A percentile compares a stretch with the other conserved stretches of the same genome.
These are phyloP conservation scores for Russula vinacea DNA, from an alignment of 768 basidiomycete species.

Conservation along the genomic window DNA sequence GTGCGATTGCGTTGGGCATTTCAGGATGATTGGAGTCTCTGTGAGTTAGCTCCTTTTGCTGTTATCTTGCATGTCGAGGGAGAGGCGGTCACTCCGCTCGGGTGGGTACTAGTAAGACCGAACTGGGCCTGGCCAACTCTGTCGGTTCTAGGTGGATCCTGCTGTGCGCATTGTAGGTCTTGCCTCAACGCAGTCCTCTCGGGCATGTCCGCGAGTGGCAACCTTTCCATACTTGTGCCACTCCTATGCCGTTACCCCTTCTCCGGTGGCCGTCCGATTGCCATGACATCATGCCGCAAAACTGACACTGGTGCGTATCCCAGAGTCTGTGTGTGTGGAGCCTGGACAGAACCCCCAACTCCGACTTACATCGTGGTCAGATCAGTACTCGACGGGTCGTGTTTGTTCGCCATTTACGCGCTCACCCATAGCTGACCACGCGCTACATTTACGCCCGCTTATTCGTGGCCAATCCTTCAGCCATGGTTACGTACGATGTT, in stretches of 20 bases:
- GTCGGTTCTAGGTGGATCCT: not conserved
- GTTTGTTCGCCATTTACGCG: too few species aligned
- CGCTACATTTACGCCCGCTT: conserved; percentile 67
- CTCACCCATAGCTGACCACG: too few species aligned
- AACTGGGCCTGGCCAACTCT: not conserved
- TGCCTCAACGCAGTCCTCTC: not conserved
- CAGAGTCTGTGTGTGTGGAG: conserved; percentile 7
- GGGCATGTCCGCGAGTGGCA: not conserved
- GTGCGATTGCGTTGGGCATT: conserved; percentile 80
- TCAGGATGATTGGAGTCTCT: conserved; percentile 79
- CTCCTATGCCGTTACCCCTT: too few species aligned
- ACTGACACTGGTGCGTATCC: conserved; percentile 5
- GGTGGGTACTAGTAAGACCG: not conserved
- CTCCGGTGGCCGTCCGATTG: conserved; percentile 16
- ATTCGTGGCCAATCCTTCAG: conserved; percentile 72
- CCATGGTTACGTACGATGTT: conserved; percentile 53
- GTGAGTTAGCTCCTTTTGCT: conserved; percentile 45
- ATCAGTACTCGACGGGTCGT: too few species aligned
- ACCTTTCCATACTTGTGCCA: conserved; percentile 1
- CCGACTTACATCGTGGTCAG: too few species aligned
- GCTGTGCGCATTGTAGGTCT: not conserved
- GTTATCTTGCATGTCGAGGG: not conserved
- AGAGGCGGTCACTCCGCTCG: not conserved
- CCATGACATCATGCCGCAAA: not conserved
- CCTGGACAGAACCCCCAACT: conserved; percentile 31